phyloP scores from a whole-genome alignment of 805 yeast genomes.

The Spathaspora sp. region DNA sequence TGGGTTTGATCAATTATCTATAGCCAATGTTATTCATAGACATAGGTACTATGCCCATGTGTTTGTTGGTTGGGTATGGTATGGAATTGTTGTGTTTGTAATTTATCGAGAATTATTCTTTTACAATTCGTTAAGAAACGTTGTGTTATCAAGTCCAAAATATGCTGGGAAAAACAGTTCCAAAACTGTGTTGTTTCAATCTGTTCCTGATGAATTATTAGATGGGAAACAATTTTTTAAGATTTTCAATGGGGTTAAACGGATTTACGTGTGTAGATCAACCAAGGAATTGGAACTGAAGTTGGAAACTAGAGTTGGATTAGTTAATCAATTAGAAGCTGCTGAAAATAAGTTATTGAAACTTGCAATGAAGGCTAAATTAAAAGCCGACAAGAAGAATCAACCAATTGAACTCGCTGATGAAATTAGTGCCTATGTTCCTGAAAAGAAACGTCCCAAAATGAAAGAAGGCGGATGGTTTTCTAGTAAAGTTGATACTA shows the following conservation, averaged over 20 bases:
- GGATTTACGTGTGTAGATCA: constrained; percentile 77
- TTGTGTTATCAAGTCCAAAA: constrained; percentile 75
- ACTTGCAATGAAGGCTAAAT: constrained; percentile 59
- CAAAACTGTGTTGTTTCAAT: constrained; percentile 79
- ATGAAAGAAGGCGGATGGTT: constrained; percentile 46
- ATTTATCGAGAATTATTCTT: constrained; percentile 80
- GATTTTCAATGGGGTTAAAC: constrained; percentile 77
- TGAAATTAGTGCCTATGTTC: constrained; percentile 56
- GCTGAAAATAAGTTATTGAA: constrained; percentile 58
- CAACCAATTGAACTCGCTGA: constrained; percentile 38
- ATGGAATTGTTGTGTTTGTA: constrained; percentile 63
- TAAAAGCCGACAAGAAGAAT: constrained; percentile 68
- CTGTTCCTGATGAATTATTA: constrained; percentile 72
- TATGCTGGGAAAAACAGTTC: constrained; percentile 73
- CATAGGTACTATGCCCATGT: constrained; percentile 84
- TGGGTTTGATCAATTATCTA: constrained; percentile 76
- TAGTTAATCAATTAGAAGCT: constrained; percentile 62
- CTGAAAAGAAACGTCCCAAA: constrained; percentile 66
- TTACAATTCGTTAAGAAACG: constrained; percentile 72
- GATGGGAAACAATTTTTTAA: constrained; percentile 70
- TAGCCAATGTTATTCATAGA: constrained; percentile 62
- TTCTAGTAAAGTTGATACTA: constrained; percentile 54
- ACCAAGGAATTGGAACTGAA: constrained; percentile 49
- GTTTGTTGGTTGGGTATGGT: constrained; percentile 74
- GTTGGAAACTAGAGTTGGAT: constrained; percentile 54